Conservation (phyloP, 768 basidiomycete genomes). For the Phallus indusiatus region DNA sequence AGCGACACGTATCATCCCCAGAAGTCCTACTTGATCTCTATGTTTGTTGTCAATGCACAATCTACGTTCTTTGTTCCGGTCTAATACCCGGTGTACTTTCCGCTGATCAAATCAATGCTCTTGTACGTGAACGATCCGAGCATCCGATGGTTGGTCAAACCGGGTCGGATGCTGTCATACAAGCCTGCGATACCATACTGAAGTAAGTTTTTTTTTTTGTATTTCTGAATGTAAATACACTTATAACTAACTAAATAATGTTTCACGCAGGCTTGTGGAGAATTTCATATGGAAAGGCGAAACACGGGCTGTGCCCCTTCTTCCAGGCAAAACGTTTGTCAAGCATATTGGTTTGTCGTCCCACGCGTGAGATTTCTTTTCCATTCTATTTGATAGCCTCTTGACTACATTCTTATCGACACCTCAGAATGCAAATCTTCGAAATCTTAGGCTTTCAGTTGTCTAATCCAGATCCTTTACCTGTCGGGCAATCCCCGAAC, state of each 20-base stretch:
- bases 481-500: conserved; percentile 13
- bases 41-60: conserved; percentile 76
- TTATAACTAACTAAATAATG: conserved; percentile 5
- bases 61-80: conserved; percentile 61
- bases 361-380: conserved; percentile 38
- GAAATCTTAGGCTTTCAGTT: conserved; percentile 28
- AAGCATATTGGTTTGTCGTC: conserved; percentile 58
- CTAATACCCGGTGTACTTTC: conserved; percentile 70
- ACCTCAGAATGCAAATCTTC: conserved; percentile 32
- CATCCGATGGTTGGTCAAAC: conserved; percentile 50
- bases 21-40: conserved; percentile 66
- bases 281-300: conserved; percentile 70
- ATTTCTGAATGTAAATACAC: conserved; percentile 1
- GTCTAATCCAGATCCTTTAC: conserved; percentile 12
- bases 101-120: conserved; percentile 49
- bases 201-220: conserved; percentile 35
- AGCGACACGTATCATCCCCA: conserved; percentile 3
- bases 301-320: conserved; percentile 43
- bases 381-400: conserved; percentile 2
- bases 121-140: conserved; percentile 48
- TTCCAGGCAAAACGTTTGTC: conserved; percentile 42
- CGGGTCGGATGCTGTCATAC: conserved; percentile 43
- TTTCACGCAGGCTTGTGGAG: conserved; percentile 51
- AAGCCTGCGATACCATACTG: conserved; percentile 57
- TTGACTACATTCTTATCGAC: conserved; percentile 8